These are phyloP conservation scores for Pythium biforme DNA, from an alignment of 352 stramenopile species.

Conservation along the genomic window DNA sequence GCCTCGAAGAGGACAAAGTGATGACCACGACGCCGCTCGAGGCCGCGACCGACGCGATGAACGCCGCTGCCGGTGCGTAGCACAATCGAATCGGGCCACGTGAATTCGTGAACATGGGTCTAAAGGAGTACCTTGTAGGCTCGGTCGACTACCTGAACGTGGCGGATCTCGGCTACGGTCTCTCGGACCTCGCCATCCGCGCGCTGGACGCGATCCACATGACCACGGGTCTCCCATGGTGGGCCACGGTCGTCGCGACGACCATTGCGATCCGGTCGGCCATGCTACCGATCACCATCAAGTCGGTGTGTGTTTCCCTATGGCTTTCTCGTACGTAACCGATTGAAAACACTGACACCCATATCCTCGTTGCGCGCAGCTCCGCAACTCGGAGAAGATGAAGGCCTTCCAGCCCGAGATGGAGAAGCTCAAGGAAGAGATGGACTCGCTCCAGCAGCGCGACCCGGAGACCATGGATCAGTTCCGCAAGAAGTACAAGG, in stretches of 20 bases:
- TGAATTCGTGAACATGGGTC: not conserved
- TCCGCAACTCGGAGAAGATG: conserved; percentile 86
- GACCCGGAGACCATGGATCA: conserved; percentile 50
- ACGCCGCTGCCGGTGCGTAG: conserved; percentile 35
- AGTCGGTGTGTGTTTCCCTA: conserved; percentile 50
- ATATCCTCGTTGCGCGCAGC: conserved; percentile 30
- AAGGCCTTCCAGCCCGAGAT: conserved; percentile 81
- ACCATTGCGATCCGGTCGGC: conserved; percentile 71
- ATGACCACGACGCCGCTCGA: conserved; percentile 39
- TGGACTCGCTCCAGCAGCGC: conserved; percentile 47
- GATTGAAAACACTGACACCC: not conserved
- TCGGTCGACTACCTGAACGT: conserved; percentile 53
- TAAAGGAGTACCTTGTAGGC: conserved; percentile 19
- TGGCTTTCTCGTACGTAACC: not conserved
- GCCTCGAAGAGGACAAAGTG: conserved; percentile 45
- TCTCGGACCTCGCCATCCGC: conserved; percentile 75
- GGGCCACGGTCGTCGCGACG: conserved; percentile 81
- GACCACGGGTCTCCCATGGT: conserved; percentile 85
- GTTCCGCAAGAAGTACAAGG: conserved; percentile 76
- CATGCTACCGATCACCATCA: conserved; percentile 77
- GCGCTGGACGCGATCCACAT: conserved; percentile 73
- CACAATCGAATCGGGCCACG: too few species aligned
- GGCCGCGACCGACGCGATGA: conserved; percentile 42
- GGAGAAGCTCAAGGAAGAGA: conserved; percentile 74
- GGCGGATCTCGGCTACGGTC: conserved; percentile 62